These are phyloP conservation scores for Kodamaea lidongshanica DNA, from an alignment of 805 yeast genomes.

Conservation along the genomic window DNA sequence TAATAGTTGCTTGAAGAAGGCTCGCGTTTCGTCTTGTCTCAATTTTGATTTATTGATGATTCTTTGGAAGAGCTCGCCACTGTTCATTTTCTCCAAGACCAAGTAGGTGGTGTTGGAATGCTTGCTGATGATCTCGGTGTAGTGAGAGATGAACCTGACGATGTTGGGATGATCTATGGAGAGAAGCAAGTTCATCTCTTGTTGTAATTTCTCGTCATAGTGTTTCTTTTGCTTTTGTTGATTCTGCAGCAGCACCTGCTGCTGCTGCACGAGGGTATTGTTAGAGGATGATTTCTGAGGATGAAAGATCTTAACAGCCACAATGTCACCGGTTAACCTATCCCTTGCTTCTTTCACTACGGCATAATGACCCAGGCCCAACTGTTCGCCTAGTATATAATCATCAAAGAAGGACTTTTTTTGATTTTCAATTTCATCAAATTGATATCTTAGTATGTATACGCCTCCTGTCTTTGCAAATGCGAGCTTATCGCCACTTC, in stretches of 20 bases:
- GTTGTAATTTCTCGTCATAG: conserved; percentile 40
- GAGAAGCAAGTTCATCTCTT: conserved; percentile 62
- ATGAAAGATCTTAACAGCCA: conserved; percentile 72
- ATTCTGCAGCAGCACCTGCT: conserved; percentile 3
- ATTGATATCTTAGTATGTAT: conserved; percentile 43
- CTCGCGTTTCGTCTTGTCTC: conserved; percentile 55
- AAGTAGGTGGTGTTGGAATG: conserved; percentile 50
- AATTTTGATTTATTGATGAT: conserved; percentile 59
- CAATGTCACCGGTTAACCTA: conserved; percentile 50
- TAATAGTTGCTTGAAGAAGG: conserved; percentile 46
- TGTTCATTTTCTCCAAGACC: conserved; percentile 66
- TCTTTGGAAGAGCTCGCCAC: conserved; percentile 71
- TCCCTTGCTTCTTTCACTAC: conserved; percentile 67
- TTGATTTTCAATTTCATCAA: conserved; percentile 17
- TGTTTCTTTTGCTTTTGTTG: conserved; percentile 13
- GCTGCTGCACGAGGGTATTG: conserved; percentile 17
- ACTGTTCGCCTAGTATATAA: conserved; percentile 49
- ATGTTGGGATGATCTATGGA: conserved; percentile 65
- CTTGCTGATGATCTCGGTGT: conserved; percentile 48
- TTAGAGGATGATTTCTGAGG: conserved; percentile 35
- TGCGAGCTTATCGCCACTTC: conserved; percentile 58
- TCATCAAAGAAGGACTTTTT: conserved; percentile 48
- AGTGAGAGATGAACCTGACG: conserved; percentile 56
- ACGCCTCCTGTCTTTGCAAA: conserved; percentile 50
- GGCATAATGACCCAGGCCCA: conserved; percentile 78